phyloP scores from a whole-genome alignment of 2,329 filamentous ascomycete species.

The Alternaria sp. region DNA sequence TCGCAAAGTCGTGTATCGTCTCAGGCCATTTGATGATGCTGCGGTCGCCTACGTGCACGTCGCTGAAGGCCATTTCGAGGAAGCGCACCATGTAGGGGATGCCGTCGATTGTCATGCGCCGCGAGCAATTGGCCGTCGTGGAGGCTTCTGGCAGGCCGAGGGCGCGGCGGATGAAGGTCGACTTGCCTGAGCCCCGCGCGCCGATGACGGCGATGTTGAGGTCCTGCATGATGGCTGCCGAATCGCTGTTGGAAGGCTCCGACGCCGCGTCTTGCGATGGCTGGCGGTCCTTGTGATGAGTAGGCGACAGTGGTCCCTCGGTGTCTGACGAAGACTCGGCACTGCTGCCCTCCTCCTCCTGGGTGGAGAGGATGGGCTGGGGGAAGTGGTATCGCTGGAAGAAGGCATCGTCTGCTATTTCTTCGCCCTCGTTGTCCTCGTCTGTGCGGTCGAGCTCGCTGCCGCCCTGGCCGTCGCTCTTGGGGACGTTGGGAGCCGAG shows the following conservation, averaged over 20 bases:
- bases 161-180: slow-evolving; percentile 65
- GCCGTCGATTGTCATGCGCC: slow-evolving; percentile 66
- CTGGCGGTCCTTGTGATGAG: slow-evolving; percentile 39
- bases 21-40: slow-evolving; percentile 66
- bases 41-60: slow-evolving; percentile 61
- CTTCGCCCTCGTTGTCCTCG: slow-evolving; percentile 65
- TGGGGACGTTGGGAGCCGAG: slow-evolving; percentile 48
- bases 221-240: slow-evolving; percentile 53
- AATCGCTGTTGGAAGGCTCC: slow-evolving; percentile 37
- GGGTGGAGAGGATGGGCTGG: slow-evolving; percentile 23
- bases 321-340: slow-evolving; percentile 47
- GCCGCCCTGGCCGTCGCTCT: slow-evolving; percentile 33
- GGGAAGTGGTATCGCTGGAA: slow-evolving; percentile 54
- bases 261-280: slow-evolving; percentile 27
- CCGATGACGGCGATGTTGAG: slow-evolving; percentile 68
- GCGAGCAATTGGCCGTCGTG: slow-evolving; percentile 54
- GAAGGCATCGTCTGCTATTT: slow-evolving; percentile 52
- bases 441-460: slow-evolving; percentile 52
- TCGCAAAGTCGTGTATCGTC: slow-evolving; percentile 68
- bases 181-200: slow-evolving; percentile 63
- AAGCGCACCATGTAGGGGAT: slow-evolving; percentile 65
- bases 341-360: slow-evolving; percentile 31
- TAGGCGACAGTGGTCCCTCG: slow-evolving; percentile 50
- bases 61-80: slow-evolving; percentile 63
- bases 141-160: slow-evolving; percentile 61